Conservation (phyloP, 306 rosid species). For the Arachis hypogaea region DNA sequence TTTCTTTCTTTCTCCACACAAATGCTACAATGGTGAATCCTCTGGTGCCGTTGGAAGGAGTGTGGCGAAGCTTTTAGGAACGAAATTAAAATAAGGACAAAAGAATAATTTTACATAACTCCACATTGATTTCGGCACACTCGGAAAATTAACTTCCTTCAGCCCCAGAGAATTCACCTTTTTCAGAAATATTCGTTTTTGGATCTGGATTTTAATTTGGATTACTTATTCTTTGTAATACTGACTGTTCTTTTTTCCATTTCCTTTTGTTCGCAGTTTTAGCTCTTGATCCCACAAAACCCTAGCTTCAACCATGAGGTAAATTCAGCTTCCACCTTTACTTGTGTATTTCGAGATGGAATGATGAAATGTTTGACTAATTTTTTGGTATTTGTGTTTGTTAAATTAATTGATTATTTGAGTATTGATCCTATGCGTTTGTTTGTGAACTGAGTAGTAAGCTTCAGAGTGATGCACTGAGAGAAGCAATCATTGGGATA, state of each 20-base stretch:
- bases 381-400: no score
- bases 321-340: not conserved
- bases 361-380: not conserved
- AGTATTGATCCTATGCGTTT: not conserved
- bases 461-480: not conserved
- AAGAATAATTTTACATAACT: no score
- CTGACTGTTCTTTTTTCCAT: not conserved
- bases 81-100: no score
- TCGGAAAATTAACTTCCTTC: no score
- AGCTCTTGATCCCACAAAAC: not conserved
- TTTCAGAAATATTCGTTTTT: not conserved
- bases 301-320: not conserved
- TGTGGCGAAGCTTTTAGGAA: no score
- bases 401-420: no score
- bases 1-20: not conserved
- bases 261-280: not conserved
- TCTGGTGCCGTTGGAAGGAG: not conserved
- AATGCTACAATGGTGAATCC: not conserved
- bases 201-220: no score
- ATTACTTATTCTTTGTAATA: no score
- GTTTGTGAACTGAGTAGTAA: not conserved
- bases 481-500: not conserved
- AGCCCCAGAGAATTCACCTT: no score
- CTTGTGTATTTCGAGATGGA: not conserved
- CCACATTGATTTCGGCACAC: no score